phyloP scores from a whole-genome alignment of 495 filamentous ascomycete genomes.

The Neurospora sp. region DNA sequence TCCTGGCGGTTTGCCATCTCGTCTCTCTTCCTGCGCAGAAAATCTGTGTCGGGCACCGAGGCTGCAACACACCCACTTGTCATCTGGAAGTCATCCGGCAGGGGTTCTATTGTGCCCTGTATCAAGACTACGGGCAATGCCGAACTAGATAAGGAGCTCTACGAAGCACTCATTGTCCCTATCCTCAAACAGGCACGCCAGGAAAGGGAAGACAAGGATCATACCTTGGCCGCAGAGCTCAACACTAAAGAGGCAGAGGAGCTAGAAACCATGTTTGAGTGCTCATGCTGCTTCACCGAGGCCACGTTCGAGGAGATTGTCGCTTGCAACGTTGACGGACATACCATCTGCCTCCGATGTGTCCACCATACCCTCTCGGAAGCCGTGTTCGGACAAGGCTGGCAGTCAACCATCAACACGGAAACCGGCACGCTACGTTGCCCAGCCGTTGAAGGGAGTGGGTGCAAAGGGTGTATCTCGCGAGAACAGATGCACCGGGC shows the following conservation, averaged over 20 bases:
- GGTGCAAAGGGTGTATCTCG: constrained; percentile 68
- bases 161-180: constrained; percentile 54
- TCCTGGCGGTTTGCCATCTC: constrained; percentile 82
- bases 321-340: constrained; percentile 58
- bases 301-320: constrained; percentile 73
- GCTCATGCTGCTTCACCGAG: constrained; percentile 78
- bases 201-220: constrained; percentile 55
- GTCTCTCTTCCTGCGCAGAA: constrained; percentile 60
- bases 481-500: constrained; percentile 59
- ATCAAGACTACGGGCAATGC: constrained; percentile 60
- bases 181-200: constrained; percentile 42
- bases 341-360: constrained; percentile 81
- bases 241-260: constrained; percentile 69
- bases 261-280: constrained; percentile 66
- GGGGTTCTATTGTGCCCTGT: constrained; percentile 41
- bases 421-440: constrained; percentile 66
- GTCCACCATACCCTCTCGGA: constrained; percentile 70
- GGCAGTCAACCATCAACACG: constrained; percentile 67
- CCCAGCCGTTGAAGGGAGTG: constrained; percentile 55
- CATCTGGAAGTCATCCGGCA: constrained; percentile 47
- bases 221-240: constrained; percentile 50
- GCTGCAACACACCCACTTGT: constrained; percentile 50
- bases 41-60: constrained; percentile 45
- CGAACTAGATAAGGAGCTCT: constrained; percentile 78
- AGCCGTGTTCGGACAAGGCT: constrained; percentile 86